phyloP scores from a whole-genome alignment of 352 stramenopile genomes.

The Phytophthora pistaciae region DNA sequence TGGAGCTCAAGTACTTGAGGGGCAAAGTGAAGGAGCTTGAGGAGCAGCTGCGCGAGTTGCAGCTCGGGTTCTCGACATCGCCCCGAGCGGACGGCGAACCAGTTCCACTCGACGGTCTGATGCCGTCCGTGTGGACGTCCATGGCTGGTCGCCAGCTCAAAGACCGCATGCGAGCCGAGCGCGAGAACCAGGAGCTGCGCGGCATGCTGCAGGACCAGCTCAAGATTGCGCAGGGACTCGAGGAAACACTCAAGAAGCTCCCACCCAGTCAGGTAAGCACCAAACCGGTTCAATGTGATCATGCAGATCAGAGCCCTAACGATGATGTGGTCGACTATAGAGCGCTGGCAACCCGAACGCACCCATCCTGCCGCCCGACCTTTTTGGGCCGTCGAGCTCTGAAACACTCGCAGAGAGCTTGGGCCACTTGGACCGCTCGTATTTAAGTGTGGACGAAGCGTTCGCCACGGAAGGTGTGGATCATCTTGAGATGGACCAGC shows the following conservation, averaged over 20 bases:
- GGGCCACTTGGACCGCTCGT: constrained; percentile 23
- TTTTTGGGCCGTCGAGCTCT: constrained; percentile 32
- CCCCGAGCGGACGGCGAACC: constrained; percentile 3
- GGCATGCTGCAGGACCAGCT: constrained; percentile 39
- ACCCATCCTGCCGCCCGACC: constrained; percentile 23
- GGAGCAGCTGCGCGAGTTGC: constrained; percentile 30
- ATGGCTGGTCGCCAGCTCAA: constrained; percentile 36
- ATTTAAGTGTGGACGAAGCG: constrained; percentile 29
- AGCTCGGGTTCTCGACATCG: constrained; percentile 19
- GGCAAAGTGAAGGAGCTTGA: constrained; percentile 46
- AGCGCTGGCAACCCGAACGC: not conserved
- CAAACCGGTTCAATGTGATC: not conserved
- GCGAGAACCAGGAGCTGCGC: constrained; percentile 36
- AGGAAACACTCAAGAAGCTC: constrained; percentile 41
- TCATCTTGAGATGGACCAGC: constrained; percentile 29
- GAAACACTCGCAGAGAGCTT: constrained; percentile 35
- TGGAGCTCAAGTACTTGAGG: constrained; percentile 44
- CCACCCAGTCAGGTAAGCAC: constrained; percentile 31
- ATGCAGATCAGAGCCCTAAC: constrained; percentile 8
- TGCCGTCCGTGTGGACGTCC: constrained; percentile 36
- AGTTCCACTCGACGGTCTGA: constrained; percentile 3
- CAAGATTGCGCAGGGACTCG: constrained; percentile 39
- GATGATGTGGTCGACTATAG: constrained; percentile 21
- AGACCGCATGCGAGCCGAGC: constrained; percentile 37
- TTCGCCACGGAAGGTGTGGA: constrained; percentile 23